Percentiles rank a stretch among this genome's conserved stretches.
Evolutionary conservation across 495 filamentous ascomycete species (phyloP).

Genomic region (Hypoxylon fuscum): DNA sequence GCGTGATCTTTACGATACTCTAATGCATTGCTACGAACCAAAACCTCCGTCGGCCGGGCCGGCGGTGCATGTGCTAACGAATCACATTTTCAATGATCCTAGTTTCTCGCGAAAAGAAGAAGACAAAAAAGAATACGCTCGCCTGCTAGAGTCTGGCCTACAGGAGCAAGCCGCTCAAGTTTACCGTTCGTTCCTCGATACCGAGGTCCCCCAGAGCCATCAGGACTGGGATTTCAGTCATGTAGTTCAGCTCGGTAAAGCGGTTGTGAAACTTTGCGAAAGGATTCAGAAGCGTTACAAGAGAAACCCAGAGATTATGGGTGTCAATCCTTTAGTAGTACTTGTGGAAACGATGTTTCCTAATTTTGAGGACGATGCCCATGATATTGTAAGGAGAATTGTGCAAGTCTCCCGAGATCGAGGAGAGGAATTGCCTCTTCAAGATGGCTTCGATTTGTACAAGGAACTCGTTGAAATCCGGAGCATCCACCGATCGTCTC

Average conservation of each 20-base stretch:
- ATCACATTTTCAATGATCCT: conserved; percentile 82
- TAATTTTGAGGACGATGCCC: conserved; percentile 85
- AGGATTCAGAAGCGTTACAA: conserved; percentile 91
- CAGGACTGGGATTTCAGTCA: conserved; percentile 86
- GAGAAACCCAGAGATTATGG: conserved; percentile 89
- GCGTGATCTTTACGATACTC: conserved; percentile 84
- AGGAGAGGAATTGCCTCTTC: conserved; percentile 79
- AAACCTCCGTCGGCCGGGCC: conserved; percentile 82
- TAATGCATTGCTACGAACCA: conserved; percentile 88
- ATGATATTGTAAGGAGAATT: conserved; percentile 82
- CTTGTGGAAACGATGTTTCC: conserved; percentile 86
- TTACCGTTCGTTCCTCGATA: conserved; percentile 75
- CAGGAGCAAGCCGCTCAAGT: conserved; percentile 74
- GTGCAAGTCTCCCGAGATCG: conserved; percentile 71
- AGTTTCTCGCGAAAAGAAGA: conserved; percentile 74
- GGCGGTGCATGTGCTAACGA: conserved; percentile 82
- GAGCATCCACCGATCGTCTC: conserved; percentile 73
- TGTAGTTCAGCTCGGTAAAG: conserved; percentile 86
- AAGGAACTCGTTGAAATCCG: conserved; percentile 84
- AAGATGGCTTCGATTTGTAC: conserved; percentile 96
- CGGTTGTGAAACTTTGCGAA: conserved; percentile 80
- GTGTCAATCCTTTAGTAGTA: conserved; percentile 83
- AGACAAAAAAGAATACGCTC: conserved; percentile 72
- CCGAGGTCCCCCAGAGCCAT: conserved; percentile 76
- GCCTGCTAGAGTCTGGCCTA: conserved; percentile 76